Evolutionary conservation across 768 basidiomycete species (phyloP).

Genomic region (Rhodosporidiobolus sp.): DNA sequence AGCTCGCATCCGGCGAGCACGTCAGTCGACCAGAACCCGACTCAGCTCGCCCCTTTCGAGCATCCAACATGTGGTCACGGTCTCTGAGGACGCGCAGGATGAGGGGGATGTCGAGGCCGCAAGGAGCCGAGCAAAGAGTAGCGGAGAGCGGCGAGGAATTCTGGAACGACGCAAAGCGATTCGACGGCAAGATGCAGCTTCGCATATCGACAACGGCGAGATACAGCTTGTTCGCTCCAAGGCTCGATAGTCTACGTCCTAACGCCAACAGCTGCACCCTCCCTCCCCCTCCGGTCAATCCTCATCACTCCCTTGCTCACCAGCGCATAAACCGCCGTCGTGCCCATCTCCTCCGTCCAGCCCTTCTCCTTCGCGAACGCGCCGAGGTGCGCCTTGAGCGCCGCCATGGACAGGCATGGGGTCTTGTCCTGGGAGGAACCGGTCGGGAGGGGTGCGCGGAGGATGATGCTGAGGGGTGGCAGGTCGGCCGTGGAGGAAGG

Average conservation of each 20-base stretch:
- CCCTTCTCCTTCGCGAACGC: constrained; percentile 11
- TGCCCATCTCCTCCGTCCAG: constrained; percentile 34
- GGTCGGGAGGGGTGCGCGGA: constrained; percentile 13
- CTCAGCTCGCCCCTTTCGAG: no score
- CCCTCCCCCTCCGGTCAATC: constrained; percentile 33
- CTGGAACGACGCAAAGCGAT: no score
- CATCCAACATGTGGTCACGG: no score
- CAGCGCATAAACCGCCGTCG: constrained; percentile 27
- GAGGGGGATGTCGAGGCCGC: no score
- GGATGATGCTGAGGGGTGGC: constrained; percentile 2
- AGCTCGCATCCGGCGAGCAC: no score
- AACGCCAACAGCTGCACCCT: constrained; percentile 24
- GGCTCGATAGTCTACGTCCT: neutral
- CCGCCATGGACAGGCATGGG: constrained; percentile 17
- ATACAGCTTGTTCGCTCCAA: neutral
- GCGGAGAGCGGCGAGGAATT: no score
- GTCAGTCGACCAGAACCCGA: no score
- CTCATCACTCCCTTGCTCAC: constrained; percentile 17
- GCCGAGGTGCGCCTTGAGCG: constrained; percentile 12
- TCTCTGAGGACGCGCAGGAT: no score
- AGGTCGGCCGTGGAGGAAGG: neutral
- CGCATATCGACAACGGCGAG: no score
- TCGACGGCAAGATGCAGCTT: no score
- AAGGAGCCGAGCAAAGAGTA: no score
- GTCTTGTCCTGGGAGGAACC: neutral